phyloP scores from a whole-genome alignment of 2,329 filamentous ascomycete species.

The Cyanodermella asteris region DNA sequence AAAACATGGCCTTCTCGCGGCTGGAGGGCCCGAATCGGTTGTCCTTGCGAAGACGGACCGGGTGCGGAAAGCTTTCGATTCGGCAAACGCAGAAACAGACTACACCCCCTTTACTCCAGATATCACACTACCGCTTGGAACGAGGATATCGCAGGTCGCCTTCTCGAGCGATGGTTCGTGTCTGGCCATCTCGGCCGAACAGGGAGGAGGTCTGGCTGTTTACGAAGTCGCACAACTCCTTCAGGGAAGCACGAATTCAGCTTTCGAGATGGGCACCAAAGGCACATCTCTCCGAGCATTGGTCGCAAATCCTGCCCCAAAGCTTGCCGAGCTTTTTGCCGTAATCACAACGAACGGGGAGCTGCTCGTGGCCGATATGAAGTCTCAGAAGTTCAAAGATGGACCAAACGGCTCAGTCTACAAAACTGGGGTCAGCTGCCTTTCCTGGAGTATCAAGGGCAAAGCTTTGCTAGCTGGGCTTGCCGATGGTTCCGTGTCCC shows the following conservation, averaged over 20 bases:
- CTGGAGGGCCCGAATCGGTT: constrained; percentile 62
- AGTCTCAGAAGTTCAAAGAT: constrained; percentile 35
- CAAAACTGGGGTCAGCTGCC: constrained; percentile 55
- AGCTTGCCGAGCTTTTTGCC: constrained; percentile 54
- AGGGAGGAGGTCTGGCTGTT: constrained; percentile 59
- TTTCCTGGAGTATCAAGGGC: constrained; percentile 79
- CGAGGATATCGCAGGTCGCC: constrained; percentile 64
- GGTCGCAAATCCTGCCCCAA: constrained; percentile 56
- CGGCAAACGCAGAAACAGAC: constrained; percentile 37
- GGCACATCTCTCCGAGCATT: constrained; percentile 51
- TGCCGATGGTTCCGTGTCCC: constrained; percentile 54
- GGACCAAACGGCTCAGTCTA: constrained; percentile 42
- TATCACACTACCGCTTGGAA: constrained; percentile 47
- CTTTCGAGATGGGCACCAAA: constrained; percentile 58
- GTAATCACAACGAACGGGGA: constrained; percentile 63
- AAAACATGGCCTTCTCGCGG: constrained; percentile 59
- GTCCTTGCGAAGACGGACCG: constrained; percentile 55
- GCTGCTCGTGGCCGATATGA: constrained; percentile 63
- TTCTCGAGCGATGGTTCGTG: constrained; percentile 82
- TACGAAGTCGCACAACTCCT: constrained; percentile 54
- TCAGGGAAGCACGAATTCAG: constrained; percentile 42
- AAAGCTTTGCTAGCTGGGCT: constrained; percentile 83
- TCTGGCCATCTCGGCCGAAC: constrained; percentile 62
- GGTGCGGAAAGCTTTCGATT: constrained; percentile 52
- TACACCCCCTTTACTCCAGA: constrained; percentile 52